Evolutionary conservation across 495 filamentous ascomycete genomes (phyloP), one percentile per base, ranked within the genome.

Genomic region (Talaromyces nanjingensis): DNA sequence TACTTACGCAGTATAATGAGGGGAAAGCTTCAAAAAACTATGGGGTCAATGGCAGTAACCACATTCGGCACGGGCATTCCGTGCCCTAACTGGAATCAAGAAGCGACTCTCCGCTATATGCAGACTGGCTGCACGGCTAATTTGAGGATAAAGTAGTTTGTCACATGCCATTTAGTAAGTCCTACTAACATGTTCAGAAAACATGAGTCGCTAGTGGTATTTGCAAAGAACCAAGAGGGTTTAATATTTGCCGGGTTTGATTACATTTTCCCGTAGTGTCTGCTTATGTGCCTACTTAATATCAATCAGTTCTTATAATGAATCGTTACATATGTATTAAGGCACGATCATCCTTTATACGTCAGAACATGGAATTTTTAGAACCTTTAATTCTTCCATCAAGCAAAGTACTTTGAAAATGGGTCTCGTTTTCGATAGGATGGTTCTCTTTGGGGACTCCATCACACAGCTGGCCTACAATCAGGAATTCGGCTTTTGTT

Each of bases 361-460:
- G 33, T 37, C 11, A 9, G 9, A 12, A 37, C 11, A 37, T 3
- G 8, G 8, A 37, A 37, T 37, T 37, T 27, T 33, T 2, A 33
- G 31, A 8, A 2, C 27, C 3, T 7, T 33, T 11, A 33, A 33
- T 14, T 39, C 2, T 39, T 39, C 12, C 7, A 12, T 39, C 11
- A 39, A 39, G 34, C 9, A 39, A 39, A 11, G 12, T 0, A 14
- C 29, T 16, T 14, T 42, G 14, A 16, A 11, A 66, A 70, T 56
- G 61, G 24, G 11, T 14, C 55, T 58, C 25, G 55, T 27, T 12
- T 82, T 82, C 64, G 83, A 86, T 63, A 90, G 92, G 69, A 83
- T 93, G 67, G 77, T 93, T 45, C 84, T 94, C 24, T 91, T 94
- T 68, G 91, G 91, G 24, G 91, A 94, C 71, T 92, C 89, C 33